Percentiles rank a stretch among this genome's conserved stretches.
Evolutionary conservation across 305 asterid species (phyloP).

Genomic region (Fraxinus ornus): DNA sequence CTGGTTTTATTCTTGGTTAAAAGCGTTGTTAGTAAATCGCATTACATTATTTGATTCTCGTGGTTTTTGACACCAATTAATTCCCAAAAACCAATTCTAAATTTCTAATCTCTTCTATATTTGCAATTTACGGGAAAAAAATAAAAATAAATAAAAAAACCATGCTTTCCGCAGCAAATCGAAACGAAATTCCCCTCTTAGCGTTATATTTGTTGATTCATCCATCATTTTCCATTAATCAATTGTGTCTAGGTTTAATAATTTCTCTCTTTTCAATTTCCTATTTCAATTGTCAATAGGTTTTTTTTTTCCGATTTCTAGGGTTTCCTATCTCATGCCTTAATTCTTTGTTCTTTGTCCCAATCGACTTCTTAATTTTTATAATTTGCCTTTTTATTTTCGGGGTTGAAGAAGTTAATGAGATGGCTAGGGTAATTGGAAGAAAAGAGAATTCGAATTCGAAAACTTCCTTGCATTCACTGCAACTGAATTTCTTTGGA

Average conservation of each 20-base stretch:
- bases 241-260: background rate
- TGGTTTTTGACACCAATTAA: background rate
- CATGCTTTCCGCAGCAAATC: background rate
- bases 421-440: slow-evolving; percentile 36
- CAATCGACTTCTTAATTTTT: background rate
- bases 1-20: no score
- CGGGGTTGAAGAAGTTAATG: slow-evolving; percentile 29
- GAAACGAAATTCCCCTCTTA: background rate
- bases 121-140: background rate
- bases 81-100: background rate
- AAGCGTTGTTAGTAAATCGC: background rate
- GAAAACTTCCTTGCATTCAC: slow-evolving; percentile 17
- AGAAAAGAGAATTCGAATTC: slow-evolving; percentile 24
- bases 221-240: background rate
- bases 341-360: background rate
- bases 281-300: background rate
- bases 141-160: background rate
- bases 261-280: background rate
- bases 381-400: background rate
- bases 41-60: background rate
- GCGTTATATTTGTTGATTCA: background rate
- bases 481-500: slow-evolving; percentile 35
- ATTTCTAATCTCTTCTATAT: background rate
- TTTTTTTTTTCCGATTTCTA: background rate
- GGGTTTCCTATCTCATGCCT: background rate